These are phyloP conservation scores for Pseudonitzschia multistriata DNA, from an alignment of 108 stramenopile genomes.

Conservation along the genomic window DNA sequence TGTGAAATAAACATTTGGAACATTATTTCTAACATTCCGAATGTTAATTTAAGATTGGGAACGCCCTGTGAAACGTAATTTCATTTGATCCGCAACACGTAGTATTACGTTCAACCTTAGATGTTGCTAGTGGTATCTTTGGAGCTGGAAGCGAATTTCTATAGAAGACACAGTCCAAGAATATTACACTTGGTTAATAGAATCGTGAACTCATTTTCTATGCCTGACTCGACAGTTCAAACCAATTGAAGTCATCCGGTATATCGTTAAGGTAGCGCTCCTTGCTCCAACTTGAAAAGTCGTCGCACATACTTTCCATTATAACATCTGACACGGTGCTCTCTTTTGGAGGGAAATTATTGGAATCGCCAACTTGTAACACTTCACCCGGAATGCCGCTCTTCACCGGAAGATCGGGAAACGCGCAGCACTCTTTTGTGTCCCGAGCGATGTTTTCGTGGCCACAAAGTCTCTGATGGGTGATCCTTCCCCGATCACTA, in stretches of 20 bases:
- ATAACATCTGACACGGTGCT: constrained; percentile 61
- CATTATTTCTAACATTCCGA: no score
- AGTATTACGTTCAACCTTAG: no score
- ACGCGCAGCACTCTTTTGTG: constrained; percentile 78
- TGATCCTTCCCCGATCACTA: constrained; percentile 46
- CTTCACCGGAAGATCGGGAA: constrained; percentile 54
- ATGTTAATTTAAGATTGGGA: no score
- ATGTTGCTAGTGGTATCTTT: no score
- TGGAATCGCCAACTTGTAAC: constrained; percentile 21
- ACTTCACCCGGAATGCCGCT: constrained; percentile 33
- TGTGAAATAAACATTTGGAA: no score
- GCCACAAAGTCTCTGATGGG: constrained; percentile 68
- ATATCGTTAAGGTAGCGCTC: constrained; percentile 50
- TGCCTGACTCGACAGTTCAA: constrained; percentile 51
- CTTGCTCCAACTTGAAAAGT: constrained; percentile 60
- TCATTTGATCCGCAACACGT: no score
- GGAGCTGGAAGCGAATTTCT: no score
- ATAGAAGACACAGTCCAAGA: no score
- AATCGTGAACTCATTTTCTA: no score
- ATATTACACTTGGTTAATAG: no score
- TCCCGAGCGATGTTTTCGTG: constrained; percentile 74
- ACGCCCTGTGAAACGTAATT: no score
- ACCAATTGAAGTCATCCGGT: constrained; percentile 77
- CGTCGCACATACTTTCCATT: constrained; percentile 55
- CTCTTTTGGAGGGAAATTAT: constrained; percentile 14